Evolutionary conservation across 352 stramenopile genomes (phyloP).

Genomic region (Pythium dissotocum): DNA sequence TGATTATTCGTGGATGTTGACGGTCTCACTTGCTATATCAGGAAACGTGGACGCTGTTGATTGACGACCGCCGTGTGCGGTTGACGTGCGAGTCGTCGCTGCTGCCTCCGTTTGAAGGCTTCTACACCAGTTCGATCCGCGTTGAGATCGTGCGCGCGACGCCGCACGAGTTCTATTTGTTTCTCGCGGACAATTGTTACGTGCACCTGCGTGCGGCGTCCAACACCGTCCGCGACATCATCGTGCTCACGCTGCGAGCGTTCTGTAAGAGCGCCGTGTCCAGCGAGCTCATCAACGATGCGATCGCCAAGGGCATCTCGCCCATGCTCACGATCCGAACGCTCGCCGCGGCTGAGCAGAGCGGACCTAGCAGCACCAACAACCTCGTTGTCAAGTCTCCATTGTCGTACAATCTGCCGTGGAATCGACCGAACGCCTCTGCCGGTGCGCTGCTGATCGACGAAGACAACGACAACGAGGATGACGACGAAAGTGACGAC

Average conservation of each 20-base stretch:
- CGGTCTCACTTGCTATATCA: conserved; percentile 16
- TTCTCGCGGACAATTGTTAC: conserved; percentile 55
- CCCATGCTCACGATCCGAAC: conserved; percentile 71
- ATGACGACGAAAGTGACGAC: background rate
- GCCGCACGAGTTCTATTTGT: conserved; percentile 70
- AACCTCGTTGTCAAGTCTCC: conserved; percentile 13
- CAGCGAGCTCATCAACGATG: conserved; percentile 45
- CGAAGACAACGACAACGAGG: conserved; percentile 25
- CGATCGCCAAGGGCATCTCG: conserved; percentile 52
- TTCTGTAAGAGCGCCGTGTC: conserved; percentile 68
- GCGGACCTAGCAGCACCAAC: conserved; percentile 12
- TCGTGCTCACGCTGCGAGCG: conserved; percentile 76
- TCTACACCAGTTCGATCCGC: conserved; percentile 72
- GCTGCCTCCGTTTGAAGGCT: conserved; percentile 73
- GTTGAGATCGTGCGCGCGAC: conserved; percentile 57
- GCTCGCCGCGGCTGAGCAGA: conserved; percentile 50
- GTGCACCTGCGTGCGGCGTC: conserved; percentile 74
- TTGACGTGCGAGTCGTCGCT: conserved; percentile 83
- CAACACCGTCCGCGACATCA: conserved; percentile 75
- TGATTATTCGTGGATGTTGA: background rate
- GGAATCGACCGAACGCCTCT: conserved; percentile 44
- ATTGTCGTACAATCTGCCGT: conserved; percentile 55
- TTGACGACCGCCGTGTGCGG: conserved; percentile 73
- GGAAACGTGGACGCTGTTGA: conserved; percentile 83
- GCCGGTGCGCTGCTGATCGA: conserved; percentile 26